Conservation (phyloP, 2,329 filamentous ascomycete genomes). For the Raffaelea arxii region DNA sequence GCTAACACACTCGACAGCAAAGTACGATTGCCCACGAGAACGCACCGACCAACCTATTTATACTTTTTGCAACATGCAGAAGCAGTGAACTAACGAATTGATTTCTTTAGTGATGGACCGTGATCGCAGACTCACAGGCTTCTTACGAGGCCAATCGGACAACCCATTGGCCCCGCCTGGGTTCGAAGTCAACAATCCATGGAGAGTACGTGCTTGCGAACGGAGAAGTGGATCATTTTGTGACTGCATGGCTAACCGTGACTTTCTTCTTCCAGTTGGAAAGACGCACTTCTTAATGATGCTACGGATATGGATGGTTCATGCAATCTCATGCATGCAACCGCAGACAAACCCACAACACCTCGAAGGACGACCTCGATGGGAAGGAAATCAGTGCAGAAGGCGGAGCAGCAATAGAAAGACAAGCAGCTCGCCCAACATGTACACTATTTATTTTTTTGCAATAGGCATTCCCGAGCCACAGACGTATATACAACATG, state of each 20-base stretch:
- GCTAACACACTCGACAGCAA: slow-evolving; percentile 35
- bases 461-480: not conserved
- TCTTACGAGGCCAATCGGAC: slow-evolving; percentile 48
- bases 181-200: slow-evolving; percentile 54
- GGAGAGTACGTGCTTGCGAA: slow-evolving; percentile 56
- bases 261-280: slow-evolving; percentile 34
- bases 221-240: no score
- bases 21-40: slow-evolving; percentile 27
- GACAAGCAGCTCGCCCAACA: no score
- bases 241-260: slow-evolving; percentile 14
- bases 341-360: no score
- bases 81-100: slow-evolving; percentile 13
- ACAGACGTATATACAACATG: not conserved
- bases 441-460: not conserved
- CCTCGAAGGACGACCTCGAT: no score
- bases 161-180: slow-evolving; percentile 44
- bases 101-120: slow-evolving; percentile 58
- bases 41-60: not conserved
- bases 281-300: slow-evolving; percentile 36
- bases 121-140: slow-evolving; percentile 51
- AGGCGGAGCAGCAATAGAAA: no score
- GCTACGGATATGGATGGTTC: slow-evolving; percentile 5
- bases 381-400: not conserved
- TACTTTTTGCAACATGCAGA: no score
- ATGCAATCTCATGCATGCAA: no score